Base-by-base conservation (phyloP, 139 green algal genomes). In the Micractinium sp. region DNA sequence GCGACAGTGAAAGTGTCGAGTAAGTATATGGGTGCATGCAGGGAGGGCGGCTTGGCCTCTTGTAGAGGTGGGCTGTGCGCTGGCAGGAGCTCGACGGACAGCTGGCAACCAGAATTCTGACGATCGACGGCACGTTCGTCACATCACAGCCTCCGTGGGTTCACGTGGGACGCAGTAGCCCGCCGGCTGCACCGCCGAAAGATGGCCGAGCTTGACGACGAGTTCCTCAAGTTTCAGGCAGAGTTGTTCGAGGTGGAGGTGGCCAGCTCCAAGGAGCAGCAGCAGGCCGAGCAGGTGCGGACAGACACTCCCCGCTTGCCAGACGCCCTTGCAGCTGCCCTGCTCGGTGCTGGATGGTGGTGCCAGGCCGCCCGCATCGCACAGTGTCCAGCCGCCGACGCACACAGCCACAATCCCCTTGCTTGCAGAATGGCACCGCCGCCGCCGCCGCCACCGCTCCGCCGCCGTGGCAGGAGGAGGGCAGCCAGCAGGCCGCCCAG, bases 141-240 rank as follows among this genome's bases (percentile, higher is more conserved):
- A 56, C 47, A 56, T 56, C 5, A 9, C 47, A 56, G 47, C 47
- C 47, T n/a, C 47, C 9, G 47, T 56, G 47, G 7, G 9, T 33
- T 29, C 67, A 33, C 67, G 3, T 75, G 20, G 22, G 27, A 33
- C 15, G 25, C 67, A 75, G 67, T 33, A 38, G 31, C 31, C 31
- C 33, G 3, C 71, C 16, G 31, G 31, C 67, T 22, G 71, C 71
- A 39, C 71, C 33, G 31, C 71, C 71, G 18, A 39, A 41, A 27
- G 2, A 90, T 92, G 85, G 71, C 18, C 7, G 90, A 88, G 36
- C 66, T 94, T 25, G 91, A 91, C 35, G 90, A 75, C 3, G 89
- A 92, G 85, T 84, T 90, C 9, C 79, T 84, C 18, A 53, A 47
- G 29, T 94, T 94, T 79, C 71, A 93, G 63, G 63, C 76, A 19